A percentile compares a stretch with the other conserved stretches of the same genome.
Conservation (phyloP, 129 eudicot species). For the Ambrosia trifida region DNA sequence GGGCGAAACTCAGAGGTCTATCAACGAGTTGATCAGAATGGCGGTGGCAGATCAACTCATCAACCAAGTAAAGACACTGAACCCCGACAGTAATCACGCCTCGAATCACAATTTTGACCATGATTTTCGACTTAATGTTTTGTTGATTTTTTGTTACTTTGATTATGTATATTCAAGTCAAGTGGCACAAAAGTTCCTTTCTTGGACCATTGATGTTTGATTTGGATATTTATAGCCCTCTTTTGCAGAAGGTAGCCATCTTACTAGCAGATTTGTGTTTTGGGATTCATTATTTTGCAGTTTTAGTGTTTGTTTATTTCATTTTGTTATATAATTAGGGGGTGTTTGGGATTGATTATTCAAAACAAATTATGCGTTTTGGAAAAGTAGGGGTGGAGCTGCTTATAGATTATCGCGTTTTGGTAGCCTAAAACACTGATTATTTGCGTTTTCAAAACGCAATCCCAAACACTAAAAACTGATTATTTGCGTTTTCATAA, state of each 20-base stretch:
- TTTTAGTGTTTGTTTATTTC: not conserved
- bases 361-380: too few species aligned
- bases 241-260: slow-evolving; percentile 2
- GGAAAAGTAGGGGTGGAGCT: too few species aligned
- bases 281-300: too few species aligned
- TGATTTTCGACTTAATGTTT: slow-evolving; percentile 1
- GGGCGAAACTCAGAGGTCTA: slow-evolving; percentile 46
- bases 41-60: slow-evolving; percentile 36
- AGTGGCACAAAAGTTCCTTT: slow-evolving; percentile 23
- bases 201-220: slow-evolving; percentile 18
- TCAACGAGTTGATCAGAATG: slow-evolving; percentile 52
- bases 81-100: slow-evolving; percentile 12
- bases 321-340: not conserved
- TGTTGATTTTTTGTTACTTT: not conserved
- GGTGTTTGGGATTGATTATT: too few species aligned
- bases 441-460: too few species aligned
- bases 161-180: slow-evolving; percentile 25
- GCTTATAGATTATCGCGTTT: too few species aligned
- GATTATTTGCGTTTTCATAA: too few species aligned
- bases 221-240: slow-evolving; percentile 26
- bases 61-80: slow-evolving; percentile 39
- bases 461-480: too few species aligned
- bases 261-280: too few species aligned
- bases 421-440: too few species aligned
- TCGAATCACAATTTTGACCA: slow-evolving; percentile 42